Percentiles rank a stretch among this genome's conserved stretches.
phyloP scores from a whole-genome alignment of 192 early-diverging fungal species.

The Linnemannia hyalina region DNA sequence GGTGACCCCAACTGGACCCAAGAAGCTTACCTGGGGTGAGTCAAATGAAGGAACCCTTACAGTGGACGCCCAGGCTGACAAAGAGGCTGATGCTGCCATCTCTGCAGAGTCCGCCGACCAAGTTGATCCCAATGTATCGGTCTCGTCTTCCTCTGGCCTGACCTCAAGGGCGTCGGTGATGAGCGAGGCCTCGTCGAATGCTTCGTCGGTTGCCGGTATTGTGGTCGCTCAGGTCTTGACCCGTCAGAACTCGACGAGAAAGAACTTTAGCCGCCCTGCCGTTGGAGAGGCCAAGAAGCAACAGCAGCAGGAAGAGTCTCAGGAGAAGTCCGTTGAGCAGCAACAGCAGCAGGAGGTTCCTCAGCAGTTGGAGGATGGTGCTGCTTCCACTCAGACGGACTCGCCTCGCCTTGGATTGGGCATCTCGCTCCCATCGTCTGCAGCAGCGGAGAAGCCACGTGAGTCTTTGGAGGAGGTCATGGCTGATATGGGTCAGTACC shows the following conservation, averaged over 20 bases:
- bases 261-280: constrained; percentile 30
- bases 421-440: constrained; percentile 21
- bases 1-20: not conserved
- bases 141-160: constrained; percentile 29
- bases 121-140: not conserved
- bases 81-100: not conserved
- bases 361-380: constrained; percentile 3
- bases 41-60: not conserved
- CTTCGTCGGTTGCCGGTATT: constrained; percentile 42
- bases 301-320: not conserved
- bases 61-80: not conserved
- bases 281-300: not conserved
- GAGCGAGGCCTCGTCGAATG: constrained; percentile 46
- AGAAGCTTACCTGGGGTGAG: constrained; percentile 25
- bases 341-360: not conserved
- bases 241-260: constrained; percentile 45
- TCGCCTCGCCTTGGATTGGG: constrained; percentile 43
- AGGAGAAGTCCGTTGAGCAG: not conserved
- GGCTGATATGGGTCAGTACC: not conserved
- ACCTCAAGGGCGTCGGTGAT: constrained; percentile 30
- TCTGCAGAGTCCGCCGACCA: not conserved
- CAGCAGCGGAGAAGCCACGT: constrained; percentile 11
- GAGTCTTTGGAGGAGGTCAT: constrained; percentile 7
- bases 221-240: constrained; percentile 46
- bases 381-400: not conserved